A percentile compares a stretch with the other conserved stretches of the same genome.
Evolutionary conservation across 306 rosid species (phyloP).

Genomic region (Sindora glabra): DNA sequence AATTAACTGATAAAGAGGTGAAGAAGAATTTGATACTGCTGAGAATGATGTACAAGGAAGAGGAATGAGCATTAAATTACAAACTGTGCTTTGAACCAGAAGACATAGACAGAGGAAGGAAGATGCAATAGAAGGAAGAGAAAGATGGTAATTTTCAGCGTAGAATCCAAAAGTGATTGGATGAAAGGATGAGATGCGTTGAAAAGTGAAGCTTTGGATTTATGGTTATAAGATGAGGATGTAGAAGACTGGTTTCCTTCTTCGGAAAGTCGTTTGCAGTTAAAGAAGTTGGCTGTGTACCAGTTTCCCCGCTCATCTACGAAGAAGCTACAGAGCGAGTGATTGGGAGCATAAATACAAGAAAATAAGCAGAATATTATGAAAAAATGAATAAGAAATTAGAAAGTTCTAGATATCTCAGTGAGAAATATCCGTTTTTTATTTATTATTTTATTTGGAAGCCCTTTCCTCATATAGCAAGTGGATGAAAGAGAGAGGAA

Average conservation of each 20-base stretch:
- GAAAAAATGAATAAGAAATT: not conserved
- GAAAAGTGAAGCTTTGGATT: not conserved
- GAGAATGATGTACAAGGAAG: too few relatives aligned
- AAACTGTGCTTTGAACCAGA: not conserved
- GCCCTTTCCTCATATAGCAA: conserved; percentile 19
- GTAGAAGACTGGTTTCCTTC: conserved; percentile 11
- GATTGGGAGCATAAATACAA: conserved; percentile 10
- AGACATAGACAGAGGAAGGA: not conserved
- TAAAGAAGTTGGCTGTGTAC: conserved; percentile 6
- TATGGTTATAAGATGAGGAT: not conserved
- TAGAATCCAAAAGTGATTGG: not conserved
- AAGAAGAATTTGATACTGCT: too few relatives aligned
- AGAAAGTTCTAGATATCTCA: conserved; percentile 44
- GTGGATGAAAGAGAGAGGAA: not conserved
- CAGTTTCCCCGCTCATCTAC: not conserved
- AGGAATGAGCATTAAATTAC: not conserved
- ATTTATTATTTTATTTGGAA: not conserved
- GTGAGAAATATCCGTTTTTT: conserved; percentile 5
- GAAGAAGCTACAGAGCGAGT: not conserved
- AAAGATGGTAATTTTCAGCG: not conserved
- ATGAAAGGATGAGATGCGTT: not conserved
- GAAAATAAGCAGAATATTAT: not conserved
- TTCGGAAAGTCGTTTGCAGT: conserved; percentile 38
- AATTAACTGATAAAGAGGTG: too few relatives aligned
- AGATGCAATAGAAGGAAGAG: not conserved